Percentiles rank a stretch among this genome's conserved stretches.
These are phyloP conservation scores for Daldinia vernicosa DNA, from an alignment of 495 filamentous ascomycete genomes.

Conservation along the genomic window DNA sequence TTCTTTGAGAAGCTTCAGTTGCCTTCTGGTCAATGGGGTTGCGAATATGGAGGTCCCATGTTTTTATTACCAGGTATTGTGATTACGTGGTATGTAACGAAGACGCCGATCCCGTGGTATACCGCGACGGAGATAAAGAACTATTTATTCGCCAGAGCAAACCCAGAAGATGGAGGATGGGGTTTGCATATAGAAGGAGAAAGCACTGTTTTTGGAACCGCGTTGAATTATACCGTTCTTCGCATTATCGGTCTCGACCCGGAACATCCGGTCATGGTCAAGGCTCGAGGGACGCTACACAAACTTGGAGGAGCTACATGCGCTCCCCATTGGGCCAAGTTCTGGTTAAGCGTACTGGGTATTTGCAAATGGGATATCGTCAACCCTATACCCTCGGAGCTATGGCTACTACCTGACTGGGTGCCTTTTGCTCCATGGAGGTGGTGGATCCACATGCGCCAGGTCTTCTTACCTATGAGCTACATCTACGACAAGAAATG, in stretches of 20 bases:
- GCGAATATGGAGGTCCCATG: constrained; percentile 91
- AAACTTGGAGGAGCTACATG: constrained; percentile 85
- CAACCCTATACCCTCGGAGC: constrained; percentile 90
- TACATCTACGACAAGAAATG: constrained; percentile 86
- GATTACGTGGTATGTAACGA: constrained; percentile 88
- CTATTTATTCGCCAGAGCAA: constrained; percentile 88
- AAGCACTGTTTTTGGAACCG: constrained; percentile 88
- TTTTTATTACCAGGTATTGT: constrained; percentile 89
- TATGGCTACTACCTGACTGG: constrained; percentile 97
- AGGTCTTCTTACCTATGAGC: constrained; percentile 91
- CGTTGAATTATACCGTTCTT: constrained; percentile 87
- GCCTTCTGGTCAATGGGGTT: constrained; percentile 90
- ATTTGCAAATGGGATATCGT: constrained; percentile 90
- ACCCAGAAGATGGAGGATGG: constrained; percentile 94
- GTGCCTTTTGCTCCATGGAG: constrained; percentile 93
- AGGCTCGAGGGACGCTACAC: constrained; percentile 83
- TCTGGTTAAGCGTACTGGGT: constrained; percentile 85
- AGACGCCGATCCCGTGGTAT: constrained; percentile 83
- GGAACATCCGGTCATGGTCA: constrained; percentile 85
- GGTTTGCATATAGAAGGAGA: constrained; percentile 96
- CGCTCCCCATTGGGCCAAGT: constrained; percentile 94
- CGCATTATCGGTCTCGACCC: constrained; percentile 88
- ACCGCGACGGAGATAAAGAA: constrained; percentile 89
- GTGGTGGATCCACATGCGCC: constrained; percentile 98
- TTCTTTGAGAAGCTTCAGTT: constrained; percentile 94